phyloP scores from a whole-genome alignment of 108 stramenopile genomes.

The Conticribra guillardii region DNA sequence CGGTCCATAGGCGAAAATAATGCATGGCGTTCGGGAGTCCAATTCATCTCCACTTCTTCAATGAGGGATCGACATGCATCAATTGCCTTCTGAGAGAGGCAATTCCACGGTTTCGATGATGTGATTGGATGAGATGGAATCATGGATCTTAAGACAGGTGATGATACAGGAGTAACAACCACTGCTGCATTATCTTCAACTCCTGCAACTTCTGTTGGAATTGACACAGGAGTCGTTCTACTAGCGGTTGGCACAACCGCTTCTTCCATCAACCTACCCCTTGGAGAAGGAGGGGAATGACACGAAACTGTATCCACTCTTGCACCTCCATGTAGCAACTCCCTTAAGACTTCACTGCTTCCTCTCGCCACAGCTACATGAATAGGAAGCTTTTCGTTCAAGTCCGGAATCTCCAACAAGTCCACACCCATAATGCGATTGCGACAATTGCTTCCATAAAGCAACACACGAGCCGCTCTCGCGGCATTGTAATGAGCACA shows the following conservation, averaged over 20 bases:
- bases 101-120: slow-evolving; percentile 91
- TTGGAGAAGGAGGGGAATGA: slow-evolving; percentile 31
- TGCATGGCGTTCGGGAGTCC: slow-evolving; percentile 75
- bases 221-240: slow-evolving; percentile 21
- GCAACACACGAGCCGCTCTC: slow-evolving; percentile 63
- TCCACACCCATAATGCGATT: slow-evolving; percentile 34
- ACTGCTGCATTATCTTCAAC: slow-evolving; percentile 13
- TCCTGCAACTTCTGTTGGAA: slow-evolving; percentile 12
- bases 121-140: slow-evolving; percentile 79
- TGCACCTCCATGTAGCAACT: slow-evolving; percentile 79
- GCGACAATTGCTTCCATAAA: slow-evolving; percentile 36
- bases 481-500: slow-evolving; percentile 89
- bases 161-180: slow-evolving; percentile 74
- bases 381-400: slow-evolving; percentile 84
- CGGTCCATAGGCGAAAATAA: slow-evolving; percentile 84
- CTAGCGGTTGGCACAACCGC: slow-evolving; percentile 16
- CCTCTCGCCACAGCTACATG: slow-evolving; percentile 87
- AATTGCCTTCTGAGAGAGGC: slow-evolving; percentile 80
- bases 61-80: slow-evolving; percentile 78
- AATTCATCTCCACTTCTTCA: slow-evolving; percentile 74
- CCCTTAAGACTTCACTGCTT: slow-evolving; percentile 79
- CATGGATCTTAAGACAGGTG: slow-evolving; percentile 79
- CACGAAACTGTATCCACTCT: slow-evolving; percentile 63
- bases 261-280: slow-evolving; percentile 9
- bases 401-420: slow-evolving; percentile 79